Conservation (phyloP, 1,139 yeast genomes). For the Sugiyamaella grinbergsii region DNA sequence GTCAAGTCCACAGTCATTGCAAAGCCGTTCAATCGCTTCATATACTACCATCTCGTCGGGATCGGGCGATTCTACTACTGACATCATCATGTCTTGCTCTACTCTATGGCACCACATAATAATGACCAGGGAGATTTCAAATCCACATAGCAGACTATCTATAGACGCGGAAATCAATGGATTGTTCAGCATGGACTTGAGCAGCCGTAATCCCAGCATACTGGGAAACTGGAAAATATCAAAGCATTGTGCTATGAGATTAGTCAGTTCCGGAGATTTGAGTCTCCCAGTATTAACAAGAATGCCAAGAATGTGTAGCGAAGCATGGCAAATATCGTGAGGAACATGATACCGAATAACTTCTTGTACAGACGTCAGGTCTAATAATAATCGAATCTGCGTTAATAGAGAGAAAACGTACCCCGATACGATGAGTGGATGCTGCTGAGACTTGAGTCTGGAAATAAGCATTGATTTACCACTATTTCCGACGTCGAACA, state of each 20-base stretch:
- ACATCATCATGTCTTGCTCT: conserved; percentile 30
- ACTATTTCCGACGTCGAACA: conserved; percentile 25
- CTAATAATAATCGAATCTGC: conserved; percentile 34
- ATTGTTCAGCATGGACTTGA: conserved; percentile 29
- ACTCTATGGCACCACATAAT: conserved; percentile 42
- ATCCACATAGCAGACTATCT: conserved; percentile 34
- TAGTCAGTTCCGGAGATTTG: conserved; percentile 29
- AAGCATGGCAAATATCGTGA: conserved; percentile 34
- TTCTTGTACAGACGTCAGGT: conserved; percentile 31
- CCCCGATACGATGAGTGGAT: conserved; percentile 33
- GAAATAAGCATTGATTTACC: conserved; percentile 26
- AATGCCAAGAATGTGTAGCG: conserved; percentile 27
- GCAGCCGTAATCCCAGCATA: conserved; percentile 31
- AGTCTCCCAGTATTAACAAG: conserved; percentile 29
- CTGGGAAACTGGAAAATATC: conserved; percentile 34
- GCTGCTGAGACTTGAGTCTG: conserved; percentile 29
- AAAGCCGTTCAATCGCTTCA: conserved; percentile 31
- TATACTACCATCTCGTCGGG: conserved; percentile 31
- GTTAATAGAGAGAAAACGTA: conserved; percentile 30
- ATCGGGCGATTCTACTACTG: conserved; percentile 26
- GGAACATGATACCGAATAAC: conserved; percentile 36
- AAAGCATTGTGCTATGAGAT: conserved; percentile 34
- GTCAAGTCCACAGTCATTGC: conserved; percentile 33
- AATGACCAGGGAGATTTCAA: conserved; percentile 37
- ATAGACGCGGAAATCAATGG: conserved; percentile 31